Percentiles rank a stretch among this genome's conserved stretches.
Conservation (phyloP, 2,329 filamentous ascomycete genomes). For the Sarocladium kiliense region DNA sequence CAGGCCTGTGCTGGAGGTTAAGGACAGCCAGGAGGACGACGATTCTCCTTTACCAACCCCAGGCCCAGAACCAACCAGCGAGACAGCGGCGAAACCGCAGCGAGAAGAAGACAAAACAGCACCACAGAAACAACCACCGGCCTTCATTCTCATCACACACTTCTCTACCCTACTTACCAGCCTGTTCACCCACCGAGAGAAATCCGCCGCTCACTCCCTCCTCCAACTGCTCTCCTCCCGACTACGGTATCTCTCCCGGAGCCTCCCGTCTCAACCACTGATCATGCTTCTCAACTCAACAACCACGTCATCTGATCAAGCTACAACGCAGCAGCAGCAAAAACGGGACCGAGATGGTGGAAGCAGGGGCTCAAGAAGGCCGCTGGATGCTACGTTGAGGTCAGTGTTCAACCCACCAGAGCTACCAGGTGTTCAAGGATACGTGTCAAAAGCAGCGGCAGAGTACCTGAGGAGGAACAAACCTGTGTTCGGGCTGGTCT, state of each 20-base stretch:
- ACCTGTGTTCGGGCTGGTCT: constrained; percentile 49
- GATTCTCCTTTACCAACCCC: constrained; percentile 12
- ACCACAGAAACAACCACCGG: constrained; percentile 20
- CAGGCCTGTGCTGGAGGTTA: constrained; percentile 19
- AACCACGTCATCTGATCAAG: constrained; percentile 14
- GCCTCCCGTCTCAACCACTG: constrained; percentile 35
- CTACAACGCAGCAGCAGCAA: constrained; percentile 7
- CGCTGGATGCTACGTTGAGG: constrained; percentile 39
- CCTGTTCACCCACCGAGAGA: constrained; percentile 46
- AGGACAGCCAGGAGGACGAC: constrained; percentile 29
- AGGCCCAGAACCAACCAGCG: not conserved
- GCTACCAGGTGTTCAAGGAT: not conserved
- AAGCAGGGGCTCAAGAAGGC: constrained; percentile 10
- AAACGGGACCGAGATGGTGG: not conserved
- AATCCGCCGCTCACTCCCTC: constrained; percentile 39
- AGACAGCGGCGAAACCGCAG: not conserved
- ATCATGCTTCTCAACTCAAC: constrained; percentile 53
- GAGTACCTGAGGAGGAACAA: constrained; percentile 30
- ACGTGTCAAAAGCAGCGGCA: constrained; percentile 11
- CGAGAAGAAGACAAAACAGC: not conserved
- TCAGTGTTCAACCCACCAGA: constrained; percentile 40
- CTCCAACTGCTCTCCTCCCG: constrained; percentile 43
- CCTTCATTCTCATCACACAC: constrained; percentile 51
- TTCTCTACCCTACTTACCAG: constrained; percentile 45
- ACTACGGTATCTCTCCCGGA: constrained; percentile 40